phyloP scores from a whole-genome alignment of 768 basidiomycete genomes.

The Mycena rosella region DNA sequence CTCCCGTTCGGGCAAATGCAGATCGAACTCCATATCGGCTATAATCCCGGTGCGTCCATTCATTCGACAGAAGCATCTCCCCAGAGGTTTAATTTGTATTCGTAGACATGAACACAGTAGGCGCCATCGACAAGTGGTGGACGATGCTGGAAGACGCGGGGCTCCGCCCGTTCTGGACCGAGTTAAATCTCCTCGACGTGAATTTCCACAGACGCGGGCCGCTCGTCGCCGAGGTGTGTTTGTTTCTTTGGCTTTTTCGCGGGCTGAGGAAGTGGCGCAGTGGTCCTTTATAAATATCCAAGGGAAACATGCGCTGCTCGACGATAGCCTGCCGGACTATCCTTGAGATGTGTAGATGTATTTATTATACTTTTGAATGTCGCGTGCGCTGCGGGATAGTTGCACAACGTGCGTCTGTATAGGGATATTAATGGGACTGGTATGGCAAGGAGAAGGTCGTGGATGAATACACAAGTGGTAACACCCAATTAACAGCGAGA shows the following conservation, averaged over 20 bases:
- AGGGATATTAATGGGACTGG: too few species aligned
- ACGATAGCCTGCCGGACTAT: conserved; percentile 32
- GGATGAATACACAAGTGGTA: too few species aligned
- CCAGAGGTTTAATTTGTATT: too few species aligned
- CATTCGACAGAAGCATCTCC: too few species aligned
- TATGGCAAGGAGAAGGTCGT: too few species aligned
- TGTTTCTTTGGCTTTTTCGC: background rate
- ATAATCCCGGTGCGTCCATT: conserved; percentile 35
- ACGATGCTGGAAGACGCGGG: conserved; percentile 60
- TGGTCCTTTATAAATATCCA: conserved; percentile 51
- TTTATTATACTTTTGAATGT: too few species aligned
- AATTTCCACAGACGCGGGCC: conserved; percentile 44
- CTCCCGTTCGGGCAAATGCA: conserved; percentile 63
- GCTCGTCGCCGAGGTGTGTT: conserved; percentile 47
- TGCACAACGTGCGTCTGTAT: too few species aligned
- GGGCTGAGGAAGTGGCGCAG: conserved; percentile 24
- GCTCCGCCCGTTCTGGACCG: conserved; percentile 61
- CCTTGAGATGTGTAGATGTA: background rate
- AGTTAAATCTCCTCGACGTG: conserved; percentile 52
- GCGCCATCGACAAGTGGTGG: conserved; percentile 54
- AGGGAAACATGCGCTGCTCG: conserved; percentile 40
- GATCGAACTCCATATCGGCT: conserved; percentile 57
- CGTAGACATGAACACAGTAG: too few species aligned
- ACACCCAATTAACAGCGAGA: background rate
- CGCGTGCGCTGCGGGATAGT: too few species aligned